Evolutionary conservation across 1,284 basidiomycete species (phyloP), one percentile per base, ranked within the genome.

Genomic region (Vanrija humicola): DNA sequence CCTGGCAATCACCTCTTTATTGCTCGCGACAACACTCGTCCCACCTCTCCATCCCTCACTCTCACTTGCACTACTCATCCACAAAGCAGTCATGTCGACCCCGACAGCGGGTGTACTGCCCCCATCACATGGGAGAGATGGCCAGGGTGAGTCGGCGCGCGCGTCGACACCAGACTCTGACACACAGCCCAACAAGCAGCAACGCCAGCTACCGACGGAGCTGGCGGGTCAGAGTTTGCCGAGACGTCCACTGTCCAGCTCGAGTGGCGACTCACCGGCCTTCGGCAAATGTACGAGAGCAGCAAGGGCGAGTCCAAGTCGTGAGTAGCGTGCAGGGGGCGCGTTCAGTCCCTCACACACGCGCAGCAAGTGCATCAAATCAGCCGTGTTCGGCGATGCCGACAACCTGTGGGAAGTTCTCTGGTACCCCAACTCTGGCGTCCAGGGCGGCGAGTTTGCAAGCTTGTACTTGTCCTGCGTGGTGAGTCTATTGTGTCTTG

Each of bases 381-480:
- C 72, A 2, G 74, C 74, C 4, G 67, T 77, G 6, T 77, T 77
- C 58, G 75, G 75, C 9, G 75, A 77, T 58, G 63, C 69, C 3
- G 75, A 77, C 51, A 73, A 74, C 50, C 61, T 74, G 6, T 77
- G 65, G 55, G 66, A 89, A 83, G 84, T 89, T 44, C 70, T 91
- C 46, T 89, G 89, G 74, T 90, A 90, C 69, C 82, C 88, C 7
- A 90, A 90, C 70, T 86, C 87, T 43, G 88, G 88, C 0, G 82
- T 80, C 25, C 77, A 78, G 52, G 69, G 66, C 21, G 69, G 71
- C n/a, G 74, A 82, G 62, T 85, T 81, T 64, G 80, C 89, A 26
- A 88, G 87, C 67, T 68, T 91, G 49, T 90, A 89, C 70, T 79
- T 91, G 28, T 87, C 86, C 7, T 89, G 87, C 62, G 87, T 89